Base-by-base conservation (phyloP, 495 filamentous ascomycete genomes). In the Talaromyces thailandensis region DNA sequence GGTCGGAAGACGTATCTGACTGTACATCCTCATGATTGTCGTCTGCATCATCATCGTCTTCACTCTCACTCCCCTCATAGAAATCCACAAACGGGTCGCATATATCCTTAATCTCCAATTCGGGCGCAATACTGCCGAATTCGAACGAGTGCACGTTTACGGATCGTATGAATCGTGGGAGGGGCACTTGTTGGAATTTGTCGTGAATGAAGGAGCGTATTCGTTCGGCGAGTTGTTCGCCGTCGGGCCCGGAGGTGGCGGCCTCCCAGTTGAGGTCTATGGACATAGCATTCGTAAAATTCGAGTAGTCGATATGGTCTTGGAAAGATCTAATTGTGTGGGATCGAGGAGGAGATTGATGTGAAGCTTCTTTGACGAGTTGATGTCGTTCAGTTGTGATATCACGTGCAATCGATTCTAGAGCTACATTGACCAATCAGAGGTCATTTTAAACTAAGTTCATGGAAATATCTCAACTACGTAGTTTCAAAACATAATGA, bases 251-350 rank as follows among this genome's bases (percentile, higher is more conserved):
- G 43, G 86, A 84, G n/a, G 93, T 97, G 69, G 97, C 82, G 56
- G 88, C 88, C 66, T 89, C 85, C 94, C 94, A 99, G 78, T 96
- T 88, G 68, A 99, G 86, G 67, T 96, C 91, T 76, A 99, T 92
- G 64, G 94, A 98, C 94, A 99, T 98, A 64, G 78, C 79, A 79
- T 78, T 64, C 73, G 72, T 71, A 37, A 55, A 4, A 9, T 48
- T 16, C 25, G 40, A 12, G 35, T 35, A n/a, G 6, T 29, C 25
- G n/a, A 37, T 24, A 16, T 4, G 11, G 4, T 16, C 16, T 40
- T 40, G 14, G 16, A 0, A 40, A 4, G 3, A 0, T 0, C 2
- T 4, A 25, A 12, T 4, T 3, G n/a, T 51, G 5, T 51, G 50
- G 50, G 9, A 25, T 25, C 16, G 50, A 8, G 11, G n/a, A 11